phyloP scores from a whole-genome alignment of 139 green algal genomes.

The Picochlorum sp. region DNA sequence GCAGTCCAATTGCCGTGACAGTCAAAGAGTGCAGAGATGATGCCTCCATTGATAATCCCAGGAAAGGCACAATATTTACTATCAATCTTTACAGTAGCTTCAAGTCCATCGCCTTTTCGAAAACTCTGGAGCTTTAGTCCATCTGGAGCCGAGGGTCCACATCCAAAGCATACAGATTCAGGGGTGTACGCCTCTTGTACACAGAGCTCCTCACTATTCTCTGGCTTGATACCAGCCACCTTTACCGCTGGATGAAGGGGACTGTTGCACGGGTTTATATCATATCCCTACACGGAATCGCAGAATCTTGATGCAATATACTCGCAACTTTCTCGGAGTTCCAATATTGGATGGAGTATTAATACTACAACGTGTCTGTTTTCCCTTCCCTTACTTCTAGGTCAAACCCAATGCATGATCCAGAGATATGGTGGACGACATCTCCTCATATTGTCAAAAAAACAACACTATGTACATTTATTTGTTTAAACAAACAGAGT shows the following conservation, averaged over 20 bases:
- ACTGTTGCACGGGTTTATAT: constrained; percentile 67
- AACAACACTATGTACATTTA: too few species aligned
- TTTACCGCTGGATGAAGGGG: constrained; percentile 52
- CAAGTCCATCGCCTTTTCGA: constrained; percentile 42
- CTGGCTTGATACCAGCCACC: constrained; percentile 32
- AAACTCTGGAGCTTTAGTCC: constrained; percentile 51
- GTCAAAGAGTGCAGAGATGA: constrained; percentile 62
- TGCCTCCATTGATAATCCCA: constrained; percentile 70
- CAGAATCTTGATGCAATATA: too few species aligned
- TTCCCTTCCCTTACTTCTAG: too few species aligned
- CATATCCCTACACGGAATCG: too few species aligned
- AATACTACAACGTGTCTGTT: too few species aligned
- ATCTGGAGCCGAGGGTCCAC: constrained; percentile 33
- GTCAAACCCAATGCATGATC: too few species aligned
- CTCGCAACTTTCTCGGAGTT: too few species aligned
- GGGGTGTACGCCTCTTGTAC: constrained; percentile 67
- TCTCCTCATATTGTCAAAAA: too few species aligned
- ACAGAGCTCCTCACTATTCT: constrained; percentile 30
- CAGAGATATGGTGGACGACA: too few species aligned
- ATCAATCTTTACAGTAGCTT: constrained; percentile 29
- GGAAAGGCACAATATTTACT: constrained; percentile 56
- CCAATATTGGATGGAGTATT: too few species aligned
- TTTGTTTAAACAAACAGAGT: too few species aligned
- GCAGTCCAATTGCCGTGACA: constrained; percentile 75
- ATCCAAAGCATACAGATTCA: constrained; percentile 59